These are phyloP conservation scores for Penicillium sp. DNA, from an alignment of 2,329 filamentous ascomycete species.

Conservation along the genomic window DNA sequence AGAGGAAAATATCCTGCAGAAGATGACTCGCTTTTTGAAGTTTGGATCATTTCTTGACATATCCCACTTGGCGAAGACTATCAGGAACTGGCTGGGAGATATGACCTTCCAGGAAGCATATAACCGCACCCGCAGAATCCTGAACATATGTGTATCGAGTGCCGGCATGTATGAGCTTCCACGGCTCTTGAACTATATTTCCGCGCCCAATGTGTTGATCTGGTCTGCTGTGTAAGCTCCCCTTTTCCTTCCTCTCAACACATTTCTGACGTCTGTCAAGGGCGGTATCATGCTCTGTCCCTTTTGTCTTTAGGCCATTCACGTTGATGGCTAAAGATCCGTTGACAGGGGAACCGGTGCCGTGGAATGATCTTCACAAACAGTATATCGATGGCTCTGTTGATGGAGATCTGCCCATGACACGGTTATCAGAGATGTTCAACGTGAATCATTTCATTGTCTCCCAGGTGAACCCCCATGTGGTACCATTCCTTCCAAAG, in stretches of 20 bases:
- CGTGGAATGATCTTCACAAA: constrained; percentile 83
- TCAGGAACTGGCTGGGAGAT: constrained; percentile 77
- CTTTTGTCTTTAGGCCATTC: constrained; percentile 76
- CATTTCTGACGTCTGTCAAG: constrained; percentile 31
- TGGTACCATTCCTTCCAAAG: constrained; percentile 77
- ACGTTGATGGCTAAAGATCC: constrained; percentile 82
- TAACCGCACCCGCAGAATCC: constrained; percentile 84
- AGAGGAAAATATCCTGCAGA: constrained; percentile 63
- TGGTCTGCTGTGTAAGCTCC: constrained; percentile 78
- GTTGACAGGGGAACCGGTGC: constrained; percentile 68
- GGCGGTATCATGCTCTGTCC: constrained; percentile 91
- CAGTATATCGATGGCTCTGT: constrained; percentile 93
- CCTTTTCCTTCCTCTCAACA: no score
- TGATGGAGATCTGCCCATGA: constrained; percentile 91
- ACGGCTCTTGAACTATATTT: constrained; percentile 84
- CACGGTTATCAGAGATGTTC: constrained; percentile 86
- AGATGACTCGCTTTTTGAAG: constrained; percentile 72
- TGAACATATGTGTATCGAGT: constrained; percentile 92
- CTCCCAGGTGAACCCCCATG: constrained; percentile 93
- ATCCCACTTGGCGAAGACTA: constrained; percentile 73
- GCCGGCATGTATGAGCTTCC: constrained; percentile 85
- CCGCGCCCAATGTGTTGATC: constrained; percentile 89
- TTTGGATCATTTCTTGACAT: constrained; percentile 84
- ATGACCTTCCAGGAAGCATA: constrained; percentile 96
- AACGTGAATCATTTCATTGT: constrained; percentile 99